phyloP scores from a whole-genome alignment of 2,329 filamentous ascomycete genomes.

The Fusarium nelsonii region DNA sequence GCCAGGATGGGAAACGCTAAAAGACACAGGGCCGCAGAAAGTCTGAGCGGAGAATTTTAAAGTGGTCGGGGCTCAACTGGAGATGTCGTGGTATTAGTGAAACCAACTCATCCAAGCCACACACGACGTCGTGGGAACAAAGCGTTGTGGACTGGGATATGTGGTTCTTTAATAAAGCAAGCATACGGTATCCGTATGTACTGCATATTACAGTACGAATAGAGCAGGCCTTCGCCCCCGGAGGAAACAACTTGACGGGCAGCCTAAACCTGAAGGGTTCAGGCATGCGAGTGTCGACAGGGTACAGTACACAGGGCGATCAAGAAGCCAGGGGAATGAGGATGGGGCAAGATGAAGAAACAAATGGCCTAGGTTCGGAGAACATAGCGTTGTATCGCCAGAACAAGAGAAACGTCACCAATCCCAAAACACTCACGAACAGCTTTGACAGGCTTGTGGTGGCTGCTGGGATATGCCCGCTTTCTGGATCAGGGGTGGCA shows the following conservation, averaged over 20 bases:
- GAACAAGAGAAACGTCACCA: conserved; percentile 47
- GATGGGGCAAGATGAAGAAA: conserved; percentile 47
- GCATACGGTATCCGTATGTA: conserved; percentile 5
- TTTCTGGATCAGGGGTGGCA: conserved; percentile 44
- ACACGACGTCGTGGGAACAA: conserved; percentile 44
- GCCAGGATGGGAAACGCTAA: conserved; percentile 57
- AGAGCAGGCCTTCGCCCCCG: conserved; percentile 37
- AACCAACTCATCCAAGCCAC: conserved; percentile 48
- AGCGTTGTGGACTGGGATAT: conserved; percentile 43
- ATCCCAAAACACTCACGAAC: conserved; percentile 38
- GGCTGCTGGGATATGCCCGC: conserved; percentile 45
- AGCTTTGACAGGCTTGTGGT: conserved; percentile 48
- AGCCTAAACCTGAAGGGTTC: conserved; percentile 47
- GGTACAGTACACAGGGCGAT: conserved; percentile 49
- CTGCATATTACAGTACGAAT: background rate
- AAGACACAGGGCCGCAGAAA: conserved; percentile 45
- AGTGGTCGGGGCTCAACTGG: conserved; percentile 47
- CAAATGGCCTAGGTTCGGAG: conserved; percentile 44
- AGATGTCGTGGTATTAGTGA: conserved; percentile 47
- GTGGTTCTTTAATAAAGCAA: conserved; percentile 43
- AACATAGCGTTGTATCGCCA: conserved; percentile 42
- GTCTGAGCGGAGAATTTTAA: conserved; percentile 48
- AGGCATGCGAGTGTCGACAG: conserved; percentile 50
- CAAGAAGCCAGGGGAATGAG: conserved; percentile 45
- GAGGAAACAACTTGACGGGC: conserved; percentile 50